Evolutionary conservation across 78 protist species (phyloP), one percentile per base, ranked within the genome.

Genomic region (Protostelium mycophagum): DNA sequence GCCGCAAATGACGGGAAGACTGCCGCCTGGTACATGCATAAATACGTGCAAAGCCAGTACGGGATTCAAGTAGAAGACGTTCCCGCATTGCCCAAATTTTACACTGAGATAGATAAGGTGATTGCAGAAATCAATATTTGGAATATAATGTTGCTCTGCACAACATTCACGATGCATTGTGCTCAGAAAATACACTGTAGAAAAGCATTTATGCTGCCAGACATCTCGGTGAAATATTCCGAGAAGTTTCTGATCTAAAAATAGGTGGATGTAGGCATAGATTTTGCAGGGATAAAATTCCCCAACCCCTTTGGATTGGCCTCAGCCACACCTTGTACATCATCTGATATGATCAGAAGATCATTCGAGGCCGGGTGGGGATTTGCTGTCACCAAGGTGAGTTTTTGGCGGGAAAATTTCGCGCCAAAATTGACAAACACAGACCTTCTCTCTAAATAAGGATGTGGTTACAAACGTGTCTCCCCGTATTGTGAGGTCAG

Each of bases 311-410:
- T 96, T 89, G 99, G 99, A 38, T 90, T 98, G 37, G 98, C 99
- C 25, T 93, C 98, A 28, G 99, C 99, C 34, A 97, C 99, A 28
- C 96, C 97, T 38, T 88, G 96, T 29, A 96, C 98, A 28, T 86
- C 97, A 0, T 84, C 95, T 0, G 93, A 91, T 0, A 96, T 97
- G 99, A 97, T 99, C 90, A 88, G 96, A 16, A 83, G 99, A 23
- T 95, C 98, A 35, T 99, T 97, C 89, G 98, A 98, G 39, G 99
- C 95, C 35, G 99, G 99, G 34, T 99, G 98, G 98, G 99, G 99
- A n/a, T 98, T 96, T 85, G 99, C 98, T 28, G 98, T 99, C 84
- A 97, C 98, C 38, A 99, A 99, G n/a, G n/a, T n/a, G n/a, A n/a
- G n/a, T n/a, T n/a, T n/a, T n/a, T n/a, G n/a, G n/a, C n/a, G n/a